Base-by-base conservation (phyloP, 176 grass and related monocot genomes). In the Rhynchospora breviuscula region DNA sequence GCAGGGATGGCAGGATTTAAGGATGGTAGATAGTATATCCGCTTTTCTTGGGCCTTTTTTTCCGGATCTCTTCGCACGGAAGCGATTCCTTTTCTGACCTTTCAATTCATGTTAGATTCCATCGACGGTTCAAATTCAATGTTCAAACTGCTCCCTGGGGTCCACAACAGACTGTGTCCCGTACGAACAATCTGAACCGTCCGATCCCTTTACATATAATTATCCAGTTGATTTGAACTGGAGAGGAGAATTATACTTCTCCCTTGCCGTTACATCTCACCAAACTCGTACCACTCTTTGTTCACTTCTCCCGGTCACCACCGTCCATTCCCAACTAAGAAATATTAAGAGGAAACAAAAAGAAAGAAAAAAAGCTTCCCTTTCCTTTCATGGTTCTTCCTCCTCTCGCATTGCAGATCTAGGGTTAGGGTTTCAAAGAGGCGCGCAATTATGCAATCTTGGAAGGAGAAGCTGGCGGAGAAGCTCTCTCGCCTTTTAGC, bases 401-500 rank as follows among this genome's bases (percentile, higher is more conserved):
- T n/a, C 67, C 17, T 51, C 47, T 31, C 23, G 73, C 22, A 77
- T 77, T 79, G 19, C 13, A 83, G 44, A 64, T 56, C 59, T 83
- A 87, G 58, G 84, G 80, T 78, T 78, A 54, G 67, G 57, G 65
- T 43, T 82, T 52, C 26, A 47, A 21, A n/a, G 2, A 12, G 19
- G 10, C 8, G 23, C 64, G 15, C 19, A 86, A 79, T 43, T 56
- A 87, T 87, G 86, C 79, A 66, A 2, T 35, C 80, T 35, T 87
- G 69, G 80, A 87, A 83, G 86, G 86, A 83, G 65, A 87, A 87
- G 86, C 13, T 87, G 69, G 45, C 80, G 53, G 80, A 87, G 58
- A 87, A 87, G 86, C 80, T 87, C 45, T 73, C 80, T 44, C 86
- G 80, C 33, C 80, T 87, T 45, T 80, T 87, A 10, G 86, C 86